Conservation (phyloP, 805 yeast genomes). For the Cyberlindnera maclurae region DNA sequence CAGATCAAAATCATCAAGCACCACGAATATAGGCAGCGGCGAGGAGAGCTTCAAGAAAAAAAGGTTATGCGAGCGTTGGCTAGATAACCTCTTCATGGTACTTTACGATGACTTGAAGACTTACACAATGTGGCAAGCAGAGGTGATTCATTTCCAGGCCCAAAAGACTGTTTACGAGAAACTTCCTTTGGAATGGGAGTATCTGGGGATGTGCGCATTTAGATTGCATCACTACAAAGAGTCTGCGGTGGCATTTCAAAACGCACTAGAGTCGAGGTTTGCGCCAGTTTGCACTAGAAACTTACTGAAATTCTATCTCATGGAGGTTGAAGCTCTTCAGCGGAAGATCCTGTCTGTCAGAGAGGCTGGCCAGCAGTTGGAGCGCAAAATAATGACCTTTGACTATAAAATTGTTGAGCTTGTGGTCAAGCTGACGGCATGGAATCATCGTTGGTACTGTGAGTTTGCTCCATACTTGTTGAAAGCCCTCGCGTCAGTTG, state of each 20-base stretch:
- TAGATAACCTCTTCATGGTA: conserved; percentile 62
- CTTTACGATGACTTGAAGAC: conserved; percentile 68
- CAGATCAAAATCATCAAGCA: conserved; percentile 27
- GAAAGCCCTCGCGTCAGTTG: conserved; percentile 50
- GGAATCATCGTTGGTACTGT: conserved; percentile 97
- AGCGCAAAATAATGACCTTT: conserved; percentile 32
- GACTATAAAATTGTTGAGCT: conserved; percentile 48
- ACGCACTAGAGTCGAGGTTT: conserved; percentile 67
- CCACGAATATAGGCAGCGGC: conserved; percentile 7
- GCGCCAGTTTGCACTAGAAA: conserved; percentile 75
- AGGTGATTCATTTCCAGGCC: conserved; percentile 79
- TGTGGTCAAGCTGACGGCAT: conserved; percentile 76
- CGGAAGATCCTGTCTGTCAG: conserved; percentile 13
- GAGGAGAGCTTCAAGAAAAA: conserved; percentile 49
- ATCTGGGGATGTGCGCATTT: conserved; percentile 77
- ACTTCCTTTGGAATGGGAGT: conserved; percentile 85
- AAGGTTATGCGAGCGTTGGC: conserved; percentile 67
- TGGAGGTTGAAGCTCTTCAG: conserved; percentile 34
- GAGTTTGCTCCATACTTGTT: conserved; percentile 74
- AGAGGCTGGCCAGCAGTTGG: conserved; percentile 21
- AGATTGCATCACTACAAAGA: conserved; percentile 82
- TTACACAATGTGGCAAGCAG: conserved; percentile 92
- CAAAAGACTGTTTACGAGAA: conserved; percentile 77
- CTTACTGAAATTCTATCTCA: conserved; percentile 56
- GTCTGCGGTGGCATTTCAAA: conserved; percentile 77